These are phyloP conservation scores for Jaltomata sinuosa DNA, from an alignment of 257 asterid species.

Conservation along the genomic window DNA sequence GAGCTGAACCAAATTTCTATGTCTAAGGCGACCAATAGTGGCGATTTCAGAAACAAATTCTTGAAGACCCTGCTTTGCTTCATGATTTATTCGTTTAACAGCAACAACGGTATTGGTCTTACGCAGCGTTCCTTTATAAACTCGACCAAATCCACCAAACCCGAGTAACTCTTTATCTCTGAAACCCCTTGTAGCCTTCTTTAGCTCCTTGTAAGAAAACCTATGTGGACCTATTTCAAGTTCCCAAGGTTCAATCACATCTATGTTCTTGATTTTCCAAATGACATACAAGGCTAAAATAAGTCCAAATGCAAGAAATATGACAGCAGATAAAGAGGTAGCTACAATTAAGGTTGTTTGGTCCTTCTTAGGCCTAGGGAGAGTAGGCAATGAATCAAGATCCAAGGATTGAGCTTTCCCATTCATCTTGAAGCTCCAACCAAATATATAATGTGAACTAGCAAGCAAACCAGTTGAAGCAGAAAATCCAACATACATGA, in stretches of 20 bases:
- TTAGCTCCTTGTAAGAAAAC: constrained; percentile 47
- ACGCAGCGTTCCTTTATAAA: constrained; percentile 55
- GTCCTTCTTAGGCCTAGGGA: constrained; percentile 19
- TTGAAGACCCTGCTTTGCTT: constrained; percentile 45
- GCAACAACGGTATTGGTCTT: constrained; percentile 31
- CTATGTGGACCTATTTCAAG: constrained; percentile 58
- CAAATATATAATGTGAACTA: constrained; percentile 54
- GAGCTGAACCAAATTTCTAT: constrained; percentile 51
- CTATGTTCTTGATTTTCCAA: constrained; percentile 37
- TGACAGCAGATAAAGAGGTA: constrained; percentile 21
- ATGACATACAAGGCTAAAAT: constrained; percentile 13
- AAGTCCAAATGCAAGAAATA: constrained; percentile 17
- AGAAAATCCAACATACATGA: constrained; percentile 78
- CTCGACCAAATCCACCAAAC: constrained; percentile 70
- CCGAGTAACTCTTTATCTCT: constrained; percentile 51
- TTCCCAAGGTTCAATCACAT: constrained; percentile 63
- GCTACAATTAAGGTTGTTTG: constrained; percentile 16
- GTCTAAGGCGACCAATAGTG: constrained; percentile 60
- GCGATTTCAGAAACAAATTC: constrained; percentile 54
- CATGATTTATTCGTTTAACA: constrained; percentile 50
- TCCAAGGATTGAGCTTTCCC: constrained; percentile 44
- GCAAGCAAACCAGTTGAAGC: constrained; percentile 75
- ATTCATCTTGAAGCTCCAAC: constrained; percentile 71
- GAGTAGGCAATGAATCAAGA: constrained; percentile 39
- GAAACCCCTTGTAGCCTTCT: constrained; percentile 60